Evolutionary conservation across 23 red algal species (phyloP).

Genomic region (Pyropia haitanensis): DNA sequence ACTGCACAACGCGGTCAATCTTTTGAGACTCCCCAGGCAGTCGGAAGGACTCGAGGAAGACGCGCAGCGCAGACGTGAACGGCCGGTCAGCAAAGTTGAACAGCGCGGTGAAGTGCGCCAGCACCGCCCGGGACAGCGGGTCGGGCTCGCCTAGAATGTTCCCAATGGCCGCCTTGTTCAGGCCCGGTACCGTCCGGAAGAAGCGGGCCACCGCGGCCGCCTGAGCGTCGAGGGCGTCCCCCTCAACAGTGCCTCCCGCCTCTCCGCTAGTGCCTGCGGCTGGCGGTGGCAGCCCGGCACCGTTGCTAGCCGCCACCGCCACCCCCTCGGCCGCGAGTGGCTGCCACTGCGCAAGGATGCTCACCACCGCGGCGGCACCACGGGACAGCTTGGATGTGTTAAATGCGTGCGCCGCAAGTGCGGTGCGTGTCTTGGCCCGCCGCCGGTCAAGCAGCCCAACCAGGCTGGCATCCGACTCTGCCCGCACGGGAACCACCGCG

Average conservation of each 20-base stretch:
- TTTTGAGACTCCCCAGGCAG: slow-evolving; percentile 97
- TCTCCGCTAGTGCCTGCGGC: neutral
- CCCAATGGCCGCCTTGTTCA: slow-evolving; percentile 81
- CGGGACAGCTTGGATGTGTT: too few species aligned
- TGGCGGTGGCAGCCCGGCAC: too few species aligned
- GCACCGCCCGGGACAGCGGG: slow-evolving; percentile 40
- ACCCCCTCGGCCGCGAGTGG: too few species aligned
- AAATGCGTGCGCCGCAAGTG: too few species aligned
- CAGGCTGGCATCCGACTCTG: too few species aligned
- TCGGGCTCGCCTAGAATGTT: slow-evolving; percentile 81
- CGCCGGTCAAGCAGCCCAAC: too few species aligned
- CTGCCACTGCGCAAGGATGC: too few species aligned
- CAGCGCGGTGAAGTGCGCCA: slow-evolving; percentile 46
- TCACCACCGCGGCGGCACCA: too few species aligned
- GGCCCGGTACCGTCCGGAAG: slow-evolving; percentile 63
- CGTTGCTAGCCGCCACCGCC: too few species aligned
- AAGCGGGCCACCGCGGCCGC: slow-evolving; percentile 43
- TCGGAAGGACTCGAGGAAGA: slow-evolving; percentile 95
- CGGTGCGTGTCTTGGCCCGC: too few species aligned
- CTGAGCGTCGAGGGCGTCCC: slow-evolving; percentile 28
- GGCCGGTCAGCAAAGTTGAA: slow-evolving; percentile 62
- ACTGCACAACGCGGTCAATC: slow-evolving; percentile 94
- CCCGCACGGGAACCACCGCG: too few species aligned
- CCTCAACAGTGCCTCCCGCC: slow-evolving; percentile 5
- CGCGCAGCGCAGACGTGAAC: slow-evolving; percentile 59